phyloP scores from a whole-genome alignment of 1,284 basidiomycete species.

The Testicularia cyperi region DNA sequence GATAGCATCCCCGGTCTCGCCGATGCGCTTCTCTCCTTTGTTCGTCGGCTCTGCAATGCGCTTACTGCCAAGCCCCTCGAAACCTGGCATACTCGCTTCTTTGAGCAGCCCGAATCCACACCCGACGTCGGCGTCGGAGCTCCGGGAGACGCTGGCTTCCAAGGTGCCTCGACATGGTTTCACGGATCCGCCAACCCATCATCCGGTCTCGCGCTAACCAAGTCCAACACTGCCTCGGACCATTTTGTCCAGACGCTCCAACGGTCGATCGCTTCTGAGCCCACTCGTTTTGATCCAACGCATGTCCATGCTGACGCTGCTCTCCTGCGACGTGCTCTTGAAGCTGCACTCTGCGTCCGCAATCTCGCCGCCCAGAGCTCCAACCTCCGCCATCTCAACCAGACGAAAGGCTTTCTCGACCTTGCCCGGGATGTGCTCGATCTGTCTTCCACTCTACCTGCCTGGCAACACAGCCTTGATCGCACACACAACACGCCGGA shows the following conservation, averaged over 20 bases:
- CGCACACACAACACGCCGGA: too few species aligned
- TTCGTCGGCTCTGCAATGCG: slow-evolving; percentile 39
- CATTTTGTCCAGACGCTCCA: too few species aligned
- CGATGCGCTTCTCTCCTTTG: slow-evolving; percentile 44
- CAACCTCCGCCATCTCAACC: slow-evolving; percentile 29
- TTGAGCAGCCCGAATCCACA: slow-evolving; percentile 34
- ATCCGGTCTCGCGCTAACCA: background rate
- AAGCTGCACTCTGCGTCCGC: slow-evolving; percentile 46
- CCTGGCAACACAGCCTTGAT: too few species aligned
- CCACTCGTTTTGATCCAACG: slow-evolving; percentile 10
- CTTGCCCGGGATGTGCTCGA: slow-evolving; percentile 35
- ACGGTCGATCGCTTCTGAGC: background rate
- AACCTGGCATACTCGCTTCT: slow-evolving; percentile 40
- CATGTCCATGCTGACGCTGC: slow-evolving; percentile 24
- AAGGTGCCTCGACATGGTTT: slow-evolving; percentile 10
- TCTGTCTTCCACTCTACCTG: slow-evolving; percentile 6
- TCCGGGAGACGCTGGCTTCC: slow-evolving; percentile 29
- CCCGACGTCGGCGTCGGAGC: slow-evolving; percentile 44
- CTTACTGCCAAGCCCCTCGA: slow-evolving; percentile 25
- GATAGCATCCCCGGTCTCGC: slow-evolving; percentile 45
- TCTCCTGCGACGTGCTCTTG: slow-evolving; percentile 46
- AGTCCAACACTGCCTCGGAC: background rate
- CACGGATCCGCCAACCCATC: background rate
- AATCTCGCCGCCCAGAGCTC: slow-evolving; percentile 28
- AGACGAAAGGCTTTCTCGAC: slow-evolving; percentile 16